Percentiles rank a stretch among this genome's conserved stretches.
Evolutionary conservation across 805 yeast genomes (phyloP).

Genomic region (Millerozyma acaciae): DNA sequence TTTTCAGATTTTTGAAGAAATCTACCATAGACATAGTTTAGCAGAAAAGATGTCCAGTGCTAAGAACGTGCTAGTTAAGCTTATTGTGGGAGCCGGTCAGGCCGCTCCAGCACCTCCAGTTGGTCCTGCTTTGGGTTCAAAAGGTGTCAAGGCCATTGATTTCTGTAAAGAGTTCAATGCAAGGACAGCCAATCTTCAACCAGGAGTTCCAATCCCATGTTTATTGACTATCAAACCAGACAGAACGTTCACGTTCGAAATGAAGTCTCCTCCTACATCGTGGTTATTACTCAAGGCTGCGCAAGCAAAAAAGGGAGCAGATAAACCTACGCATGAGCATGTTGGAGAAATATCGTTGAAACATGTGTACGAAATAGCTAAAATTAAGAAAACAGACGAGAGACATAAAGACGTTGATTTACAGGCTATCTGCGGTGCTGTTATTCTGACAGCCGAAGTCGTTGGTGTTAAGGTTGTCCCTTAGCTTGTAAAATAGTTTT

Average conservation of each 20-base stretch:
- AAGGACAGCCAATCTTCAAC: conserved; percentile 79
- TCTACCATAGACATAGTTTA: too few species aligned
- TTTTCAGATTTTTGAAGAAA: too few species aligned
- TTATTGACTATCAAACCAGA: conserved; percentile 86
- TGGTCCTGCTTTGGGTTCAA: conserved; percentile 97
- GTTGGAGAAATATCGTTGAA: conserved; percentile 74
- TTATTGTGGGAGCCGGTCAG: conserved; percentile 94
- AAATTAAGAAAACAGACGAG: conserved; percentile 83
- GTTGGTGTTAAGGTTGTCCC: conserved; percentile 82
- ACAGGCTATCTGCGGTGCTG: conserved; percentile 74
- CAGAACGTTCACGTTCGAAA: conserved; percentile 78
- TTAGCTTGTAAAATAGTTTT: conserved; percentile 25
- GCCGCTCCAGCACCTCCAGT: conserved; percentile 99
- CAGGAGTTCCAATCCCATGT: conserved; percentile 90
- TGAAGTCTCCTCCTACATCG: conserved; percentile 89
- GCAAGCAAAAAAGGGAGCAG: conserved; percentile 75
- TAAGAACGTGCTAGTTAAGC: conserved; percentile 72
- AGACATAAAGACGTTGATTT: conserved; percentile 68
- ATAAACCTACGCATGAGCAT: conserved; percentile 52
- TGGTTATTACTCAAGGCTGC: conserved; percentile 82
- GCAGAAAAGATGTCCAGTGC: conserved; percentile 17
- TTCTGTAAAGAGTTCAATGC: conserved; percentile 98
- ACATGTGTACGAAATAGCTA: conserved; percentile 92
- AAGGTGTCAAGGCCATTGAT: conserved; percentile 97
- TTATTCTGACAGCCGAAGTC: conserved; percentile 84